Evolutionary conservation across 1,284 basidiomycete species (phyloP), one percentile per base, ranked within the genome.

Genomic region (Ganoderma lucidum): DNA sequence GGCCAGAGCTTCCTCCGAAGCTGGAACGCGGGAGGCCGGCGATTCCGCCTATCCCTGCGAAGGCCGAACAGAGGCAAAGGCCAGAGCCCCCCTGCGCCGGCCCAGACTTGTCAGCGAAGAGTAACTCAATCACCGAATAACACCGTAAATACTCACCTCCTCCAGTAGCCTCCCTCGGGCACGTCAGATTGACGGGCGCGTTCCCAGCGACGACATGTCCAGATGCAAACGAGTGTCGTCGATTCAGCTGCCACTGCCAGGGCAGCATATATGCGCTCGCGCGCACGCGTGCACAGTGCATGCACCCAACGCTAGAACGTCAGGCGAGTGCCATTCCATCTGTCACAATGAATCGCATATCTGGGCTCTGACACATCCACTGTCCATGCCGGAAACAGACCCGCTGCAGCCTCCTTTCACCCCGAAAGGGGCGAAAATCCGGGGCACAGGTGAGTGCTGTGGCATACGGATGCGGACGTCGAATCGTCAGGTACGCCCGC

Each of bases 341-440:
- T 28, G 48, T 51, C 48, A 28, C 48, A 28, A 51, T 23, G 10
- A 23, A 44, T 44, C 23, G 23, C 12, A 51, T 51, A 28, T 51
- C 48, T 51, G 10, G 48, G 0, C 23, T 28, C 10, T 23, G 19
- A 9, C 23, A 6, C 48, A 12, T 9, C 23, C 48, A 19, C 5
- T 51, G 48, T 23, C 48, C 48, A 51, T 23, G 48, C 10, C 48
- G 48, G 48, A 51, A 28, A 51, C 23, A 28, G 23, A 28, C 23
- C 48, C 23, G 48, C 48, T 28, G 48, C 10, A 51, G 45, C 45
- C 23, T 28, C 23, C 28, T 56, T 56, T 32, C 53, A 30, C 53
- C 15, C 32, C 44, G 45, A 56, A 56, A 35, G 60, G 65, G 65
- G 65, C 60, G 65, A 66, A 66, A 66, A 62, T 56, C 65, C 51